Evolutionary conservation across 2,329 filamentous ascomycete genomes (phyloP).

Genomic region (Septoria petroselini): DNA sequence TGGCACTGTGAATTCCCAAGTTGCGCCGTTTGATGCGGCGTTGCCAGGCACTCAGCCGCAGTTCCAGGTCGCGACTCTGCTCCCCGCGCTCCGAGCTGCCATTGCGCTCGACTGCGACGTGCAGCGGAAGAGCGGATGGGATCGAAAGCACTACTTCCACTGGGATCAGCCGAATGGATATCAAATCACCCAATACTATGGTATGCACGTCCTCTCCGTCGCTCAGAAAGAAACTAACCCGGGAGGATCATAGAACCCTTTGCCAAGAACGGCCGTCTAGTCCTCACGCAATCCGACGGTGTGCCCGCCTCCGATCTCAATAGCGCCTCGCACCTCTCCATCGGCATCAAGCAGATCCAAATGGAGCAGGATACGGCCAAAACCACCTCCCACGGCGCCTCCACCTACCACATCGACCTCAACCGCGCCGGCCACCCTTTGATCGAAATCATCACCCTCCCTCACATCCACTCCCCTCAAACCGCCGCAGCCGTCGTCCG

Average conservation of each 20-base stretch:
- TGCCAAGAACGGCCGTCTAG: constrained; percentile 67
- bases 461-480: constrained; percentile 79
- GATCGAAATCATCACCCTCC: constrained; percentile 91
- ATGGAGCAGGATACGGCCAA: constrained; percentile 98
- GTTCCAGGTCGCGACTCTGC: constrained; percentile 77
- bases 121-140: constrained; percentile 75
- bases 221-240: too few species aligned
- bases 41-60: constrained; percentile 83
- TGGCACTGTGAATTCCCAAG: constrained; percentile 73
- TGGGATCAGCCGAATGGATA: constrained; percentile 96
- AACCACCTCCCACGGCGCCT: constrained; percentile 73
- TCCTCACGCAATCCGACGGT: constrained; percentile 70
- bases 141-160: constrained; percentile 98
- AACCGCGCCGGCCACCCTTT: constrained; percentile 88
- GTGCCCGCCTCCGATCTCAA: constrained; percentile 69
- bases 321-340: constrained; percentile 62
- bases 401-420: constrained; percentile 79
- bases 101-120: constrained; percentile 78
- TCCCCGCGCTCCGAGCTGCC: constrained; percentile 88
- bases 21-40: constrained; percentile 82
- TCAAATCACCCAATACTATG: constrained; percentile 96
- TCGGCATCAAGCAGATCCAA: constrained; percentile 91
- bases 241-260: constrained; percentile 62
- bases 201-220: constrained; percentile 33
- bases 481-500: constrained; percentile 85